These are phyloP conservation scores for Candida odintsovae DNA, from an alignment of 805 yeast species.

Conservation along the genomic window DNA sequence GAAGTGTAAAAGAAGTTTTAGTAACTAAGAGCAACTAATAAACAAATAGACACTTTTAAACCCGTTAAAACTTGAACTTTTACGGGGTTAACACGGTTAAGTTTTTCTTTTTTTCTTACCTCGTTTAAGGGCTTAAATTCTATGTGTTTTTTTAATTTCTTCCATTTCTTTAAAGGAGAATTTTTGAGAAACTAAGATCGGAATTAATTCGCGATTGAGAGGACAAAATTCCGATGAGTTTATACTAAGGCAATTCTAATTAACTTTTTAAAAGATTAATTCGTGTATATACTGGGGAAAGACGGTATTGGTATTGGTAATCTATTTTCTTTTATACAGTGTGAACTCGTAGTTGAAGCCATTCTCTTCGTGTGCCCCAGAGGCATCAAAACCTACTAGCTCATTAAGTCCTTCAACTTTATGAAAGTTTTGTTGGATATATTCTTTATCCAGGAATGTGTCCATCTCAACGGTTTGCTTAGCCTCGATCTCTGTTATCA, in stretches of 20 bases:
- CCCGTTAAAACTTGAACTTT: no score
- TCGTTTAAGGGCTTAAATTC: neutral
- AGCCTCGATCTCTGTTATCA: conserved; percentile 63
- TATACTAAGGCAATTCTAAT: no score
- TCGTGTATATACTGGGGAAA: no score
- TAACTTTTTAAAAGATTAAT: no score
- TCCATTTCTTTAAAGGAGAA: neutral
- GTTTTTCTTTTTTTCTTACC: no score
- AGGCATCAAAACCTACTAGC: conserved; percentile 29
- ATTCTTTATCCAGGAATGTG: conserved; percentile 48
- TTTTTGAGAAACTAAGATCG: neutral
- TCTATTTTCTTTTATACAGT: conserved; percentile 42
- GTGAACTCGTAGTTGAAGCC: conserved; percentile 55
- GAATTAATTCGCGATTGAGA: neutral
- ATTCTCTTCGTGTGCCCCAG: conserved; percentile 33
- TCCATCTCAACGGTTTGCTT: conserved; percentile 47
- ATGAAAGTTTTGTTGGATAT: conserved; percentile 30
- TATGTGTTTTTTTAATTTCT: neutral
- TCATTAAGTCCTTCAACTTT: conserved; percentile 33
- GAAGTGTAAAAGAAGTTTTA: no score
- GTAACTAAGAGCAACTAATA: no score
- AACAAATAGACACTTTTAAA: no score
- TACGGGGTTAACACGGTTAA: no score
- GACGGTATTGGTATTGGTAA: neutral
- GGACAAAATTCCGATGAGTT: neutral